These are phyloP conservation scores for Trypanosoma conorhini DNA, from an alignment of 208 protist species.

Conservation along the genomic window DNA sequence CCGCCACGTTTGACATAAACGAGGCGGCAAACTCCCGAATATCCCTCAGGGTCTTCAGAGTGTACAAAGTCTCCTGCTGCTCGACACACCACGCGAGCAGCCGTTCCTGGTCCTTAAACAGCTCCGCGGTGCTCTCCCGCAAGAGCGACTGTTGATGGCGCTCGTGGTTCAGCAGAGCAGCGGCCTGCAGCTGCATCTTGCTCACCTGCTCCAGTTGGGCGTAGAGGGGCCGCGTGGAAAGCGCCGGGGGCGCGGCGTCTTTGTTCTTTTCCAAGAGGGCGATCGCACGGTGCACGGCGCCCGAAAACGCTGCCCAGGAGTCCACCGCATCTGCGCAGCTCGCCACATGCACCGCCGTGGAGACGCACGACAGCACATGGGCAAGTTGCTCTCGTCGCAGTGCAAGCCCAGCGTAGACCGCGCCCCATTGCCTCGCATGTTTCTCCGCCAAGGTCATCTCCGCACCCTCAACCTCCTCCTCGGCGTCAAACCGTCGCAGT, in stretches of 20 bases:
- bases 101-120: slow-evolving; percentile 67
- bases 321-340: slow-evolving; percentile 30
- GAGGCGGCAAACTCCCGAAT: slow-evolving; percentile 70
- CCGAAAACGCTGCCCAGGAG: slow-evolving; percentile 60
- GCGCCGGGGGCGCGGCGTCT: neutral
- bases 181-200: slow-evolving; percentile 72
- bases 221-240: slow-evolving; percentile 43
- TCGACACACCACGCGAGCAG: slow-evolving; percentile 81
- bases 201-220: slow-evolving; percentile 60
- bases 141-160: slow-evolving; percentile 50
- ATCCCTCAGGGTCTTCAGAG: slow-evolving; percentile 46
- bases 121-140: slow-evolving; percentile 54
- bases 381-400: slow-evolving; percentile 15
- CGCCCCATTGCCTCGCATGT: slow-evolving; percentile 10
- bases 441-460: neutral
- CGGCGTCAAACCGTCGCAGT: slow-evolving; percentile 6
- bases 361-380: slow-evolving; percentile 11
- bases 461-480: neutral
- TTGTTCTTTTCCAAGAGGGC: slow-evolving; percentile 33
- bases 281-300: slow-evolving; percentile 33
- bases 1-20: slow-evolving; percentile 67
- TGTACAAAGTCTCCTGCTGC: slow-evolving; percentile 67
- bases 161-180: slow-evolving; percentile 65
- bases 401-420: slow-evolving; percentile 17
- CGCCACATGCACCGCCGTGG: neutral